Percentiles rank a stretch among this genome's conserved stretches.
Conservation (phyloP, 1,139 yeast species). For the Zygoascus hellenicus region DNA sequence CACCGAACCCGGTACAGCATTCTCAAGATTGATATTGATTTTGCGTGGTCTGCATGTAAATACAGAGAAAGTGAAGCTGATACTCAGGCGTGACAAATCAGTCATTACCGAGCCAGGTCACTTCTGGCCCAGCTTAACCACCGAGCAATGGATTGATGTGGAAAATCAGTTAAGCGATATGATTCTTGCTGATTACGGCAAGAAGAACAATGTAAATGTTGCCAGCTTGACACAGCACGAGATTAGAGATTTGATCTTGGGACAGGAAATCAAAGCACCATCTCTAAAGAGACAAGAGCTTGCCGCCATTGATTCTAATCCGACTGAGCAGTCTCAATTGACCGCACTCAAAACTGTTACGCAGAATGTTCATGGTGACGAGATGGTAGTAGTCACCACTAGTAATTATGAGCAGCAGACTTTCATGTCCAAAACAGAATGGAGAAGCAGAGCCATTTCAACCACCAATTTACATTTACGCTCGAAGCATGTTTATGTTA, state of each 20-base stretch:
- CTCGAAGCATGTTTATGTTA: slow-evolving; percentile 68
- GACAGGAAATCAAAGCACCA: slow-evolving; percentile 90
- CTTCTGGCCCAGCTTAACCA: slow-evolving; percentile 85
- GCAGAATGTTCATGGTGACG: slow-evolving; percentile 92
- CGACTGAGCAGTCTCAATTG: slow-evolving; percentile 35
- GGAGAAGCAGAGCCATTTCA: slow-evolving; percentile 86
- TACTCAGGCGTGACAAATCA: slow-evolving; percentile 69
- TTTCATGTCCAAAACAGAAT: slow-evolving; percentile 80
- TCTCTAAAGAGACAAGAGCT: slow-evolving; percentile 75
- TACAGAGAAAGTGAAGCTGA: slow-evolving; percentile 68
- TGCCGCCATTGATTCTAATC: slow-evolving; percentile 56
- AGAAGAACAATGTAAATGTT: slow-evolving; percentile 77
- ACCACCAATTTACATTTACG: slow-evolving; percentile 68
- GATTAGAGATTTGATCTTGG: slow-evolving; percentile 86
- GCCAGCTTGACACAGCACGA: slow-evolving; percentile 89
- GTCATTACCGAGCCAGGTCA: slow-evolving; percentile 71
- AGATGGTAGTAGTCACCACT: slow-evolving; percentile 89
- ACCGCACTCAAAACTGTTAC: slow-evolving; percentile 83
- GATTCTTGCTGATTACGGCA: slow-evolving; percentile 78
- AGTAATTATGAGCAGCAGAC: slow-evolving; percentile 80
- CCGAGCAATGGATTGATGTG: slow-evolving; percentile 88
- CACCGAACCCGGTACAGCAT: slow-evolving; percentile 83
- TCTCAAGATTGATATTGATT: slow-evolving; percentile 75
- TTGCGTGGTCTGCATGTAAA: slow-evolving; percentile 76
- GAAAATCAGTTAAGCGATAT: slow-evolving; percentile 85